Evolutionary conservation across 192 early-diverging fungal species (phyloP).

Genomic region (Podila horticola): DNA sequence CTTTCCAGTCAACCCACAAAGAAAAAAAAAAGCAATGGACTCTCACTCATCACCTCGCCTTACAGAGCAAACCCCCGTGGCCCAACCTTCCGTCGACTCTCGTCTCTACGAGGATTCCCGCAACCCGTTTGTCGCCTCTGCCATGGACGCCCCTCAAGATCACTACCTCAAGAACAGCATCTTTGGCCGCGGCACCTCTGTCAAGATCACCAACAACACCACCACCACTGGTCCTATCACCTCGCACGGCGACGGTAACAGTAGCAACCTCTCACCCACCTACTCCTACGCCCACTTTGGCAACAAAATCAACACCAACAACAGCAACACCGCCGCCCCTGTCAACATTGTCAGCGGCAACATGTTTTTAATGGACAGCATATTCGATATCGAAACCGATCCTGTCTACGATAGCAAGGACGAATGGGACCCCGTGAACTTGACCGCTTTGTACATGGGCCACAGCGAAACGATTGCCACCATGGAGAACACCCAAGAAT

Average conservation of each 20-base stretch:
- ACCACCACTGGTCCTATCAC: background rate
- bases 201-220: background rate
- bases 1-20: background rate
- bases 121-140: slow-evolving; percentile 13
- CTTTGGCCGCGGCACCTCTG: background rate
- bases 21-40: slow-evolving; percentile 7
- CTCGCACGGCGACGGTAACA: background rate
- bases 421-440: background rate
- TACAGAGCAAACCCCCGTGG: background rate
- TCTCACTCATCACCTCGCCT: slow-evolving; percentile 11
- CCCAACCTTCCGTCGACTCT: background rate
- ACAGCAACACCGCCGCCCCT: slow-evolving; percentile 1
- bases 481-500: slow-evolving; percentile 18
- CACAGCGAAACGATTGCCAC: background rate
- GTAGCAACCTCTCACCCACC: slow-evolving; percentile 6
- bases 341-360: background rate
- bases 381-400: background rate
- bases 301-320: slow-evolving; percentile 8
- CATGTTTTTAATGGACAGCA: background rate
- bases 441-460: slow-evolving; percentile 7
- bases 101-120: slow-evolving; percentile 9
- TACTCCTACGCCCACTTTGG: background rate
- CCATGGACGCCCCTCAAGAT: background rate
- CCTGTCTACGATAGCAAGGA: slow-evolving; percentile 2
- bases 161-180: slow-evolving; percentile 1